Evolutionary conservation across 2,329 filamentous ascomycete genomes (phyloP), one percentile per base, ranked within the genome.

Genomic region (Nigrospora sphaerica): DNA sequence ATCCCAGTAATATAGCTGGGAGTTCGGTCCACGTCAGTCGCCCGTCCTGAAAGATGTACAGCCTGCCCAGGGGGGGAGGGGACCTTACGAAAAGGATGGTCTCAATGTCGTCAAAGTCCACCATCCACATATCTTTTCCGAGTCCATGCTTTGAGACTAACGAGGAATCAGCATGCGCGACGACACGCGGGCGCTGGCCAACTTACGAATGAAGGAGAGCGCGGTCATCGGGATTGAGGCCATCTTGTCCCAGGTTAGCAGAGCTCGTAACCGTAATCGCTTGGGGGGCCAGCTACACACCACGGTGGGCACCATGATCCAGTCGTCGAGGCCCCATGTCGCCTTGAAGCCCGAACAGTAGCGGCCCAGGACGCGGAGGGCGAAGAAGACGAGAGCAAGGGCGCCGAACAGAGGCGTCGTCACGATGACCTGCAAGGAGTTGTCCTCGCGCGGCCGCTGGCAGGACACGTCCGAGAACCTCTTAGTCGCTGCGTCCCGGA

Each of bases 71-170:
- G 13, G 32, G n/a, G 12, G 18, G 17, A 6, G 28, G 14, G 16
- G 48, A 49, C 3, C 57, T 53, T 23, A 60, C 63, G 40, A 65
- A 62, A 36, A 73, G 65, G 46, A 71, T 62, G 3, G 58, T 46
- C 1, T 68, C 71, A 45, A 73, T 65, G 35, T 70, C 55, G n/a
- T 70, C 57, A 33, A 65, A 64, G 1, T 63, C 57, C 5, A 74
- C 56, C 32, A 61, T 67, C 70, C 71, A 74, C 51, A 73, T 67
- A 46, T 74, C 69, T 23, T 56, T 59, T 9, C 71, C 70, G 6
- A 73, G 59, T 3, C 70, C 71, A 37, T 59, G 47, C 12, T 66
- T 46, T 11, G 63, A 58, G 45, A 73, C 68, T 66, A 54, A 10
- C 2, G 12, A 28, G 39, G 37, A 31, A 18, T 36, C 2, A 14